Evolutionary conservation across 176 grass and related monocot species (phyloP), one percentile per base, ranked within the genome.

Genomic region (Eremochloa ophiuroides): DNA sequence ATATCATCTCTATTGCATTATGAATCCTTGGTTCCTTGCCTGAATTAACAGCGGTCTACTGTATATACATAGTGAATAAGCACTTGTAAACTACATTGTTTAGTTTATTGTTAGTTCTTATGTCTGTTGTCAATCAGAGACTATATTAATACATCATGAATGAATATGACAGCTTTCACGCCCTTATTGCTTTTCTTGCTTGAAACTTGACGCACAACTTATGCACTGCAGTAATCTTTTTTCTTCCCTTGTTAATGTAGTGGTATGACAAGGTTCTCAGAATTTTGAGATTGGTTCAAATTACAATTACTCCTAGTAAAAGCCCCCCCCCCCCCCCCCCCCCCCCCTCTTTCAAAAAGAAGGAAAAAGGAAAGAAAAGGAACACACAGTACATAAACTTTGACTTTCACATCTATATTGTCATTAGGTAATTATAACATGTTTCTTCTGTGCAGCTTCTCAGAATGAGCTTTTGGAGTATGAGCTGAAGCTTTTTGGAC

Each of bases 381-480:
- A 47, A 47, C 15, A 47, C 6, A 8, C 46, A 51, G 18, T 51
- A 22, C 50, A 55, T 55, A n/a, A 55, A 56, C 22, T 56, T 56
- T n/a, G 18, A 10, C 22, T 23, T 8, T 23, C 50, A 10, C 50
- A 50, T 50, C 20, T 58, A 25, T 23, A 58, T 9, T 25, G 23
- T 76, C 42, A 12, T 56, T 31, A 46, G 42, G 63, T 81, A 71
- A 85, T 22, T 18, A 40, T 66, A 58, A 75, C 35, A 0, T 58
- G 8, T 38, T 83, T 48, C 5, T 82, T 56, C 40, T 86, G 13
- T 84, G 66, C 77, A 91, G 94, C 76, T 77, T 83, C 67, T 30
- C 88, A 89, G 86, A 58, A 84, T 17, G 85, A 90, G 81, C 88
- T 95, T 44, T 43, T 88, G 29, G 85, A 90, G 78, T 95, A 92